Evolutionary conservation across 352 stramenopile species (phyloP).

Genomic region (Salisapilia sapeloensis): DNA sequence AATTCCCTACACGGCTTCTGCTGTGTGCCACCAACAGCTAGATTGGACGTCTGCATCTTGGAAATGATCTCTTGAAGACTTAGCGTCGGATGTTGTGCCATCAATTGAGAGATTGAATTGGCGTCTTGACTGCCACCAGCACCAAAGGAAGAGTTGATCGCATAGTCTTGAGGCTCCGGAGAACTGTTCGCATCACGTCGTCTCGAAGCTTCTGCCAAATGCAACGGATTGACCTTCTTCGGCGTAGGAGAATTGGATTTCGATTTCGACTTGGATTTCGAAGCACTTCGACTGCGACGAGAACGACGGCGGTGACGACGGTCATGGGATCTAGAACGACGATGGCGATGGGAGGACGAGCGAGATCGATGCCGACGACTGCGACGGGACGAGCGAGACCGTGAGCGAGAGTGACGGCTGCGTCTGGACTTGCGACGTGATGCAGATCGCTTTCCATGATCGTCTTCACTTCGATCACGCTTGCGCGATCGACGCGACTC

Average conservation of each 20-base stretch:
- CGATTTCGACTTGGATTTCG: too few relatives aligned
- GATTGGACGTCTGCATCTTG: slow-evolving; percentile 75
- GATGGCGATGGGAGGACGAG: slow-evolving; percentile 22
- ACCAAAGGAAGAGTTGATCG: slow-evolving; percentile 1
- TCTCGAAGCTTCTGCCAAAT: slow-evolving; percentile 2
- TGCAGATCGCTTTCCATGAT: slow-evolving; percentile 3
- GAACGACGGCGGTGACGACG: slow-evolving; percentile 1
- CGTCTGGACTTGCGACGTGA: slow-evolving; percentile 2
- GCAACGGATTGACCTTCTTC: slow-evolving; percentile 1
- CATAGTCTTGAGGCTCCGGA: slow-evolving; percentile 19
- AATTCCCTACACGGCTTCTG: slow-evolving; percentile 71
- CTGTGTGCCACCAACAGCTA: slow-evolving; percentile 49
- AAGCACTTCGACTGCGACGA: slow-evolving; percentile 6
- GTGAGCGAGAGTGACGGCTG: slow-evolving; percentile 8
- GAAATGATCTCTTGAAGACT: slow-evolving; percentile 80
- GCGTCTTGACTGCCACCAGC: slow-evolving; percentile 25
- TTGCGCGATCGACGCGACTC: slow-evolving; percentile 2
- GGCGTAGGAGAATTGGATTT: too few relatives aligned
- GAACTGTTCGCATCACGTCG: slow-evolving; percentile 37
- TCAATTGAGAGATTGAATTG: slow-evolving; percentile 78
- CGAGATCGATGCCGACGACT: slow-evolving; percentile 14
- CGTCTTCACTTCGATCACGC: slow-evolving; percentile 4
- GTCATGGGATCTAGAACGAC: slow-evolving; percentile 44
- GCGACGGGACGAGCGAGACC: slow-evolving; percentile 25
- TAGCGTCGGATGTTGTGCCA: slow-evolving; percentile 78